Base-by-base conservation (phyloP, 2,329 filamentous ascomycete genomes). In the Penicillium sp. region DNA sequence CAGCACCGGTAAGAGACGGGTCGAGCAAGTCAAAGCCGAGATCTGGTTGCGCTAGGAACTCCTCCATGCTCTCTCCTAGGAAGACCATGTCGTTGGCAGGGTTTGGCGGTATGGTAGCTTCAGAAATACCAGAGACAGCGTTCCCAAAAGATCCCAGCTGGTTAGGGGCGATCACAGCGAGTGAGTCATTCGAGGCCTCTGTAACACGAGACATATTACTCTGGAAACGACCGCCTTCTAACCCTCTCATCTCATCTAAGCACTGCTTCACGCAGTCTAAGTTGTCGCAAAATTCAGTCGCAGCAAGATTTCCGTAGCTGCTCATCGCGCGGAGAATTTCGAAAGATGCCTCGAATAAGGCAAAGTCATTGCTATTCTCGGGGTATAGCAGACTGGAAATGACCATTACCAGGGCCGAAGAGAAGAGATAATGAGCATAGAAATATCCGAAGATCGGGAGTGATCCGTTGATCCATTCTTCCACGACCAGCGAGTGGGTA, bases 391-490 rank as follows among this genome's bases (percentile, higher is more conserved):
- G 60, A 7, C 63, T 66, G 11, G 69, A 70, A 6, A 71, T 62
- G 8, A 67, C 67, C 53, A 73, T 64, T 8, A 70, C 61, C n/a
- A 70, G 56, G 5, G 69, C 65, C 3, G 65, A 66, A 1, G 69
- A 71, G 55, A 73, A 73, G 7, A 73, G 61, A 16, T 70, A 71
- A 41, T 71, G 69, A 1, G 69, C 68, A 47, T 72, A 68, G 46
- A 70, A 73, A 42, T 69, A 73, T 14, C 70, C 69, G 47, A 67
- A 70, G 37, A 69, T 64, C 1, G 70, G 67, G 4, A 73, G 57
- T 2, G 67, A 67, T 4, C 67, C 68, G 49, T 70, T 69, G 5
- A 67, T 65, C 69, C 69, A 72, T 35, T 69, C 62, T 14, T 68
- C 67, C 38, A 67, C 58, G 26, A 71, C 64, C 12, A 73, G 62